phyloP scores from a whole-genome alignment of 345 rosid genomes.

The Pseudoturritis turrita region DNA sequence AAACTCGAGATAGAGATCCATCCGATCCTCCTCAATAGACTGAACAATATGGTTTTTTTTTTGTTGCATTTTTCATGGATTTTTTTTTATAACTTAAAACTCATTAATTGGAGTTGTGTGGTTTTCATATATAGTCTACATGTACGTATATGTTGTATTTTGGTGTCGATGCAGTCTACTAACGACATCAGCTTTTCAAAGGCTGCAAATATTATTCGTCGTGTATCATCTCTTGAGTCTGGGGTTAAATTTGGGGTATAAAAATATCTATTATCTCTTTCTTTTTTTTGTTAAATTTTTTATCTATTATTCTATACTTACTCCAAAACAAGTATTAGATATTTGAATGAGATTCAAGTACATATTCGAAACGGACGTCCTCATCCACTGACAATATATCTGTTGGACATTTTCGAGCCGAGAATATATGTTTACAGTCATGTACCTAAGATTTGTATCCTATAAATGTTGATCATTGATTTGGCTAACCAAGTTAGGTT shows the following conservation, averaged over 20 bases:
- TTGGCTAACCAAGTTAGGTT: not conserved
- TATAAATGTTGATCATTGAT: not conserved
- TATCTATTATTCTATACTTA: too few species aligned
- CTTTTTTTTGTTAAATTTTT: too few species aligned
- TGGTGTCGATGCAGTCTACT: not conserved
- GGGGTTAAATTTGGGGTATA: not conserved
- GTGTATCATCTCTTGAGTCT: not conserved
- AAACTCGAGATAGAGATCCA: not conserved
- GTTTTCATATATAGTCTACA: not conserved
- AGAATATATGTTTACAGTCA: too few species aligned
- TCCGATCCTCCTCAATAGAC: not conserved
- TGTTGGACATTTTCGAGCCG: not conserved
- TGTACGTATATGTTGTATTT: not conserved
- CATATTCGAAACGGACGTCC: not conserved
- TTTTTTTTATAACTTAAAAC: not conserved
- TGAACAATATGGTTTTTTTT: not conserved
- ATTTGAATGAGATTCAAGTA: not conserved
- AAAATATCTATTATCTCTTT: not conserved
- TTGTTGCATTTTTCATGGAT: too few species aligned
- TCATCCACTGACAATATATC: not conserved
- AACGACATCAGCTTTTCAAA: not conserved
- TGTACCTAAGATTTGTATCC: too few species aligned
- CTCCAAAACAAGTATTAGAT: not conserved
- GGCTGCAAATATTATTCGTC: not conserved
- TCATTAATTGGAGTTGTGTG: not conserved